Evolutionary conservation across 768 basidiomycete species (phyloP).

Genomic region (Kwoniella dejecticola): DNA sequence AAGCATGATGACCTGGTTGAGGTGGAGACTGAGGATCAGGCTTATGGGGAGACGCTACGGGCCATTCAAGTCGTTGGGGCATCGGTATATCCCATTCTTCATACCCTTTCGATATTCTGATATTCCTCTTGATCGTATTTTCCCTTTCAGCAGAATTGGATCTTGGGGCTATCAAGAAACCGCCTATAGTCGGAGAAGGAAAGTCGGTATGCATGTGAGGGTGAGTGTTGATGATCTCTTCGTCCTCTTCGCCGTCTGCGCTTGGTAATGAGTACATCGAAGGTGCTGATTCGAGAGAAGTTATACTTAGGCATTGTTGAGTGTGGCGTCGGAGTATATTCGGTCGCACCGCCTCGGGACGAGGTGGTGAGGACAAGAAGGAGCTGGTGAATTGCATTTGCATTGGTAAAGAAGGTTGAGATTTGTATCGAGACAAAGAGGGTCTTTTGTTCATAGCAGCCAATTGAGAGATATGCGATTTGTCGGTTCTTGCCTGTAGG

Average conservation of each 20-base stretch:
- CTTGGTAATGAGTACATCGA: constrained; percentile 11
- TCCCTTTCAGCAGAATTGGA: too few relatives aligned
- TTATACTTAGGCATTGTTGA: background rate
- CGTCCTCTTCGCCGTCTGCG: background rate
- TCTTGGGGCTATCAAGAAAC: too few relatives aligned
- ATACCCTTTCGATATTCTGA: too few relatives aligned
- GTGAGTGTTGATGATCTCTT: background rate
- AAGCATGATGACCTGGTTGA: too few relatives aligned
- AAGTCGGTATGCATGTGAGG: too few relatives aligned
- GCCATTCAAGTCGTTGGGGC: too few relatives aligned
- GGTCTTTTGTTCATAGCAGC: background rate
- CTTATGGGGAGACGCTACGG: too few relatives aligned
- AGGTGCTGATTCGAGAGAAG: constrained; percentile 1
- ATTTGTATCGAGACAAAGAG: constrained; percentile 2
- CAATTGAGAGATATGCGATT: background rate
- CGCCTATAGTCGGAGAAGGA: too few relatives aligned
- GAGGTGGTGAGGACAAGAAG: constrained; percentile 13
- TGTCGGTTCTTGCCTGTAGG: background rate
- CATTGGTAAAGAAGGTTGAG: too few relatives aligned
- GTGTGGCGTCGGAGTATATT: constrained; percentile 8
- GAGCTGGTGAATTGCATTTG: constrained; percentile 5
- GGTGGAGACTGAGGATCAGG: too few relatives aligned
- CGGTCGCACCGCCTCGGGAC: constrained; percentile 1
- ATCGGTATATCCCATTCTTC: too few relatives aligned
- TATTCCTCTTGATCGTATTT: too few relatives aligned